Conservation (phyloP, 2,329 filamentous ascomycete species). For the Cordyceps fumosorosea region DNA sequence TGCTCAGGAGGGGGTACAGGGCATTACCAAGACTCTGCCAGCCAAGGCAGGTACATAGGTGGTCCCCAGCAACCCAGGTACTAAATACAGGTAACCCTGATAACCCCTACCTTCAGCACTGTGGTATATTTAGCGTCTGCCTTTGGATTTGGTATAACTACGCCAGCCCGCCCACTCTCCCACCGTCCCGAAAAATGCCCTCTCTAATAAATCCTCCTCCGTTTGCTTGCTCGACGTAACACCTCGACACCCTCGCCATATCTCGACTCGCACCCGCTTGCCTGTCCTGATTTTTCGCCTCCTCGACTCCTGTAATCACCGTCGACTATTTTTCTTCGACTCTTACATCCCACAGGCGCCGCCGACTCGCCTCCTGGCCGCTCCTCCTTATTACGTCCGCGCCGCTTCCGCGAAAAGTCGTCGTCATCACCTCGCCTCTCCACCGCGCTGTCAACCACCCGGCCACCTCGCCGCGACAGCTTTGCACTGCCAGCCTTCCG, state of each 20-base stretch:
- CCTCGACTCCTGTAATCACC: background rate
- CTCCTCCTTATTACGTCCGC: background rate
- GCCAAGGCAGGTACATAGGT: background rate
- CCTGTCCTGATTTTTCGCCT: background rate
- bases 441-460: background rate
- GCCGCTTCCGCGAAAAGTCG: conserved; percentile 7
- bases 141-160: conserved; percentile 5
- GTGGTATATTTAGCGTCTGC: background rate
- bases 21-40: background rate
- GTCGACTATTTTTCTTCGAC: background rate
- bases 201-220: background rate
- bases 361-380: background rate
- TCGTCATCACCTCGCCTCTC: conserved; percentile 11
- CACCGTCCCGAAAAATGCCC: background rate
- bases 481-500: conserved; percentile 6
- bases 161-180: background rate
- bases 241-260: background rate
- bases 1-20: background rate
- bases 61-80: background rate
- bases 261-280: background rate
- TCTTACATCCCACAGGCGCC: background rate
- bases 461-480: conserved; percentile 7
- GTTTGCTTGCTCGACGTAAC: background rate
- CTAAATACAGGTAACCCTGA: too few species aligned
- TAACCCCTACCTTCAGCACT: too few species aligned